Evolutionary conservation across 257 asterid genomes (phyloP), one percentile per base, ranked within the genome.

Genomic region (Knoxia roxburghii): DNA sequence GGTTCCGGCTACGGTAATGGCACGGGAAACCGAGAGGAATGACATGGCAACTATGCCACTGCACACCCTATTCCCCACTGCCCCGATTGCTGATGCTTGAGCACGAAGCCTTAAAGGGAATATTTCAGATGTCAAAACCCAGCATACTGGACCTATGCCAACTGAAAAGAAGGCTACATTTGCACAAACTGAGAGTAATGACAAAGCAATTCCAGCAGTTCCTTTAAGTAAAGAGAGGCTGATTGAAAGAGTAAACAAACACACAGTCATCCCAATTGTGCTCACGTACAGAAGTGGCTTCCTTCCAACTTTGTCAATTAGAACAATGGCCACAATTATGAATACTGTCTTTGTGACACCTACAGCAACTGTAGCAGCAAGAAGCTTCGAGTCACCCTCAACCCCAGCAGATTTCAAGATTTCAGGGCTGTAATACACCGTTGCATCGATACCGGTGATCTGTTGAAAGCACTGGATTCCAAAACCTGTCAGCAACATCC

Each of bases 381-480:
- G 91, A 67, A 89, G 89, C 65, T 82, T 86, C 0, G 95, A 69
- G 27, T 89, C 84, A 3, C 82, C 83, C 6, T 64, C 67, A 5
- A 92, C 77, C 4, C 98, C 98, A 5, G 98, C 96, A 0, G 94
- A 76, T 77, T 76, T 72, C 65, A 92, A 77, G 64, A 92, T 92
- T 78, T 81, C 86, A 0, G 98, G 98, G 61, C 98, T 92, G 71
- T 92, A 92, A 66, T 92, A 92, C 13, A 92, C 98, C 0, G 94
- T 87, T 17, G 98, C 97, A 68, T 92, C 98, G 11, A 89, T 92
- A 3, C 98, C 98, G 0, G 97, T 92, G 20, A 89, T 76, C 80
- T 89, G 97, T 61, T 92, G 98, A 76, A 87, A 92, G 75, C 87
- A 83, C 48, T 89, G 97, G 73, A 92, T 86, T n/a, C 98, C 98